Base-by-base conservation (phyloP, 768 basidiomycete genomes). In the Mycena vulgaris region DNA sequence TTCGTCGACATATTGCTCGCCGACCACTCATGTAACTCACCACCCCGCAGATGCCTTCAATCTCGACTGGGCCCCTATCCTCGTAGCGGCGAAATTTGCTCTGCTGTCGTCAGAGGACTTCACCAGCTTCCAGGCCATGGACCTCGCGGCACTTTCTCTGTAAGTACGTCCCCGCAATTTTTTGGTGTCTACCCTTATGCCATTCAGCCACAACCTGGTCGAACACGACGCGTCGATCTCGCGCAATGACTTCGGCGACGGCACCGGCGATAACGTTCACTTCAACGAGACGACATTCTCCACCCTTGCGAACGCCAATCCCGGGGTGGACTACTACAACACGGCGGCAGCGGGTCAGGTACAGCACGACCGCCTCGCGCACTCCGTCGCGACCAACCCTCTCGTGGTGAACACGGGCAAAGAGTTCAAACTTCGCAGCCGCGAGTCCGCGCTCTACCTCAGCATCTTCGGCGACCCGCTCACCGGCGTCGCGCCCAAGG, bases 391-490 rank as follows among this genome's bases (percentile, higher is more conserved):
- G 40, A 61, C 25, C 16, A 74, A 74, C 23, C 61, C 69, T 1
- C 7, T 48, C 19, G 37, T 65, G 16, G 49, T 39, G 25, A 71
- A 74, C 48, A 74, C 73, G 27, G n/a, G 52, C 45, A 68, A 65
- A 27, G 73, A 74, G 57, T 63, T 71, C 39, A 21, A 39, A 5
- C 45, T 63, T n/a, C 66, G 70, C 17, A 60, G 45, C 11, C 48
- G 63, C 17, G 73, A 74, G 60, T 58, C 66, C 25, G 66, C 39
- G 10, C 51, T 74, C 21, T 74, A 71, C 21, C 63, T 74, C 13
- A 59, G 57, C 47, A 57, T 48, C 16, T 61, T 74, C 48, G 73
- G 73, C 5, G 37, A 71, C 47, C 14, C 59, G 16, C 8, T 31
- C 17, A 66, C 70, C 25, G 70, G 70, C 19, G 45, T 56, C 30